Percentiles rank a stretch among this genome's conserved stretches.
Conservation (phyloP, 305 asterid genomes). For the Coffea humblotiana region DNA sequence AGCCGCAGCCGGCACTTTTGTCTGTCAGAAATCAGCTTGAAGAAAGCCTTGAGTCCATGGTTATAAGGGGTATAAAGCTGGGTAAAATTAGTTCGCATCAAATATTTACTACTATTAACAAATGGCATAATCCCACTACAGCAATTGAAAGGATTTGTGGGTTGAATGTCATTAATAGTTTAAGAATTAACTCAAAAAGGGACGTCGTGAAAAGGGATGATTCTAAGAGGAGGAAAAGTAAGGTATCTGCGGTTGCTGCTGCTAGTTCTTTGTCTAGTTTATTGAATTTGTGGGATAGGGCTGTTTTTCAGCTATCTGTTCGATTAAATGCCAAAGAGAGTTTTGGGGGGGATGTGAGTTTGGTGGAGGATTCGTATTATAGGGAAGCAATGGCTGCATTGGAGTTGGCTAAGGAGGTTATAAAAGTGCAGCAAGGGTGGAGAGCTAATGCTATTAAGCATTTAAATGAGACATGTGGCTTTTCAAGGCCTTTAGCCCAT, state of each 20-base stretch:
- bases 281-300: conserved; percentile 74
- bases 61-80: conserved; percentile 58
- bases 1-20: conserved; percentile 48
- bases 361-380: conserved; percentile 62
- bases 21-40: conserved; percentile 63
- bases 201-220: conserved; percentile 29
- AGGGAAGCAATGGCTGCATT: conserved; percentile 77
- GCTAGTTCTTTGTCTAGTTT: background rate
- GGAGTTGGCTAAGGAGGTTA: conserved; percentile 90
- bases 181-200: conserved; percentile 27
- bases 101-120: conserved; percentile 67
- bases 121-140: conserved; percentile 83
- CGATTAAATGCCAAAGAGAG: conserved; percentile 58
- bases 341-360: conserved; percentile 35
- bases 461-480: conserved; percentile 69
- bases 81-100: conserved; percentile 84
- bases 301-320: conserved; percentile 57
- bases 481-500: conserved; percentile 78
- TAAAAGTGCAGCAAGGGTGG: conserved; percentile 68
- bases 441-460: conserved; percentile 77
- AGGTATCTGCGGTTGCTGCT: conserved; percentile 18
- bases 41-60: conserved; percentile 70
- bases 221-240: conserved; percentile 26
- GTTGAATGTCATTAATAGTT: conserved; percentile 20
- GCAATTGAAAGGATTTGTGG: conserved; percentile 62